phyloP scores from a whole-genome alignment of 208 protist genomes.

The Leishmania braziliensis region DNA sequence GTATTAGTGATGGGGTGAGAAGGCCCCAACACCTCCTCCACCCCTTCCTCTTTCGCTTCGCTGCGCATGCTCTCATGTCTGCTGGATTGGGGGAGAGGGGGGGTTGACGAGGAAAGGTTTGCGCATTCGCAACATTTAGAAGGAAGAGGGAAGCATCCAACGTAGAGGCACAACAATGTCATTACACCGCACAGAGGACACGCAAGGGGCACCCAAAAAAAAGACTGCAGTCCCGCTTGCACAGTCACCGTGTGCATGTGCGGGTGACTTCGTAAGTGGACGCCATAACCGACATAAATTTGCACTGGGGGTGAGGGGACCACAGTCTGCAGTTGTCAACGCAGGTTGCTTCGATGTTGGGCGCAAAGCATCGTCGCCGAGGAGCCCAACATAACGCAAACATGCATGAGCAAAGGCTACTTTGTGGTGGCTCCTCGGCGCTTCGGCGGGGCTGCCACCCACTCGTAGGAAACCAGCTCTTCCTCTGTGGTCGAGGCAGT shows the following conservation, averaged over 20 bases:
- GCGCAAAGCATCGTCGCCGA: neutral
- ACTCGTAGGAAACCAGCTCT: conserved; percentile 63
- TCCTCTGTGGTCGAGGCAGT: conserved; percentile 45
- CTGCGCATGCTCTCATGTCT: neutral
- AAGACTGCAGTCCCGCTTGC: neutral
- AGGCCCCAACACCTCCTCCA: neutral
- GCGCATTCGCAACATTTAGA: neutral
- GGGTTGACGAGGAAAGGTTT: neutral
- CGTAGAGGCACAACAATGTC: neutral
- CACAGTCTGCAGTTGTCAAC: neutral
- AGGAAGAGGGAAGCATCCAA: conserved; percentile 5
- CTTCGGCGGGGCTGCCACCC: conserved; percentile 55
- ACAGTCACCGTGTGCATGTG: neutral
- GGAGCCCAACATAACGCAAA: neutral
- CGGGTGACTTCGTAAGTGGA: neutral
- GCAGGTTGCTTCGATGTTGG: neutral
- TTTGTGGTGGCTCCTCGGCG: conserved; percentile 11
- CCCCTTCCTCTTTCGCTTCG: neutral
- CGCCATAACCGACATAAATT: neutral
- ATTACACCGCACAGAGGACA: neutral
- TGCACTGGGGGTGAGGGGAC: neutral
- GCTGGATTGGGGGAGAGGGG: neutral
- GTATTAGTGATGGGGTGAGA: too few relatives aligned
- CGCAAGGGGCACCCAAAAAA: neutral
- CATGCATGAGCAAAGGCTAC: neutral